phyloP scores from a whole-genome alignment of 1,284 basidiomycete species.

The Inonotus obliquus region DNA sequence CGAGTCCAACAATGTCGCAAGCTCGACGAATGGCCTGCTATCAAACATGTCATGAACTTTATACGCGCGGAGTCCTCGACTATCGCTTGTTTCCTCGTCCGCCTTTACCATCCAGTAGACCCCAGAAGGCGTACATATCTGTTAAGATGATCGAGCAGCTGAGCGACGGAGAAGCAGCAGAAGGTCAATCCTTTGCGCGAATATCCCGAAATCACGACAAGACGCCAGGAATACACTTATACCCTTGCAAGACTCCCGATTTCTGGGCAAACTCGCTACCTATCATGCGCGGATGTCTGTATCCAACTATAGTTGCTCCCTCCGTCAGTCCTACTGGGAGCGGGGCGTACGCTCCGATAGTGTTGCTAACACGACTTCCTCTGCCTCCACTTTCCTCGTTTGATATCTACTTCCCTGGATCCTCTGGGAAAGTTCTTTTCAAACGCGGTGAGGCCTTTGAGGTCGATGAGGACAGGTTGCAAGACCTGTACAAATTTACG shows the following conservation, averaged over 20 bases:
- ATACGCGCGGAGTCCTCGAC: conserved; percentile 45
- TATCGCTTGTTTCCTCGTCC: conserved; percentile 45
- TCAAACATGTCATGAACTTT: conserved; percentile 47
- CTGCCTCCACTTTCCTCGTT: conserved; percentile 53
- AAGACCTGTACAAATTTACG: conserved; percentile 57
- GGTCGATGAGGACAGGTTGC: conserved; percentile 41
- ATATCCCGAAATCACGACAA: conserved; percentile 25
- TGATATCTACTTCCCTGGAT: conserved; percentile 52
- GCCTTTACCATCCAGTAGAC: conserved; percentile 18
- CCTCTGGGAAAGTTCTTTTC: conserved; percentile 39
- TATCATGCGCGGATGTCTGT: conserved; percentile 34
- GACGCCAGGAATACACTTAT: conserved; percentile 42
- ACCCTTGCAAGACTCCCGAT: conserved; percentile 50
- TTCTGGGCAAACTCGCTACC: conserved; percentile 54
- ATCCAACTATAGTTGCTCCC: conserved; percentile 43
- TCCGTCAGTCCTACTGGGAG: conserved; percentile 31
- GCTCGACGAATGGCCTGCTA: conserved; percentile 58
- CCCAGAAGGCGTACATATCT: conserved; percentile 20
- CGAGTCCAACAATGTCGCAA: conserved; percentile 40
- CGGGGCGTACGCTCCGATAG: conserved; percentile 47
- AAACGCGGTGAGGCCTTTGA: conserved; percentile 44
- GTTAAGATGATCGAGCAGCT: conserved; percentile 18
- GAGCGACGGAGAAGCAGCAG: conserved; percentile 18
- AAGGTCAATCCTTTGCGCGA: conserved; percentile 19
- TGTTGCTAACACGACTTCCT: conserved; percentile 60